Evolutionary conservation across 257 asterid genomes (phyloP).

Genomic region (Hygrophila difformis): DNA sequence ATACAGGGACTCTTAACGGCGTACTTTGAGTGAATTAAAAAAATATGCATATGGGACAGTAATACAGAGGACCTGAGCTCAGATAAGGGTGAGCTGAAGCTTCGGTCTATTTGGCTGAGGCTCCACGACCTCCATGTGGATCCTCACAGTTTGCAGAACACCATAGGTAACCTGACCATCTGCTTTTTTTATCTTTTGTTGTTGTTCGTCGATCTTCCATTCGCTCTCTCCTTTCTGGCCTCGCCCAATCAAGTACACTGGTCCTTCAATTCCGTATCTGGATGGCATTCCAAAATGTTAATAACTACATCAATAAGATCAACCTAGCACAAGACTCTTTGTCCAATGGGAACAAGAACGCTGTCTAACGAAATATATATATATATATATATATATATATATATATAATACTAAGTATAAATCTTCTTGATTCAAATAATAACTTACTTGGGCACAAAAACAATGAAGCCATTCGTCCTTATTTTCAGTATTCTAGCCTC

Average conservation of each 20-base stretch:
- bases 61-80: too few relatives aligned
- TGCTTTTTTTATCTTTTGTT: slow-evolving; percentile 55
- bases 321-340: background rate
- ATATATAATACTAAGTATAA: too few relatives aligned
- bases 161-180: slow-evolving; percentile 51
- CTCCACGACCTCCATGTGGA: slow-evolving; percentile 89
- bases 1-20: too few relatives aligned
- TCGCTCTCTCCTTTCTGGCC: slow-evolving; percentile 63
- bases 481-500: slow-evolving; percentile 90
- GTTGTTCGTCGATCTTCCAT: slow-evolving; percentile 75
- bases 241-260: slow-evolving; percentile 51
- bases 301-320: background rate
- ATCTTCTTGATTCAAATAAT: too few relatives aligned
- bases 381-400: too few relatives aligned
- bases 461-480: slow-evolving; percentile 89
- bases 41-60: too few relatives aligned
- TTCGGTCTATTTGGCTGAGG: slow-evolving; percentile 96
- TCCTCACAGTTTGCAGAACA: slow-evolving; percentile 63
- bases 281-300: background rate
- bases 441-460: slow-evolving; percentile 83
- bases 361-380: too few relatives aligned
- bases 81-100: slow-evolving; percentile 65
- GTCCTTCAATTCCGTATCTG: slow-evolving; percentile 97
- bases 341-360: too few relatives aligned
- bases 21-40: too few relatives aligned